Evolutionary conservation across 345 rosid genomes (phyloP).

Genomic region (Dipteronia sinensis): DNA sequence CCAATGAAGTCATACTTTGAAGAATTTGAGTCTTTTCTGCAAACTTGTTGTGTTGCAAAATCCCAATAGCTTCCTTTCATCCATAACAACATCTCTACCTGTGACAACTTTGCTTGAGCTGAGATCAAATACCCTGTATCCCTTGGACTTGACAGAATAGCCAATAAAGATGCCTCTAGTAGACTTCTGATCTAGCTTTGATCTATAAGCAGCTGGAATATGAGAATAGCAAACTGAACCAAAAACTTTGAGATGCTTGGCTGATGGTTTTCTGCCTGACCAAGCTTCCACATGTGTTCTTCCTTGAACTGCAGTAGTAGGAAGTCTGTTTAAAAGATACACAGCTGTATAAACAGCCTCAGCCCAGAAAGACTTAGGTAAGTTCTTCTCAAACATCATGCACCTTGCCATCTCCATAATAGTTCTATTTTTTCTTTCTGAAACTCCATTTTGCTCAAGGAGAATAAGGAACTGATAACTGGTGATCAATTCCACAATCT

Average conservation of each 20-base stretch:
- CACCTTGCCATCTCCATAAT: too few relatives aligned
- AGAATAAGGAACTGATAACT: neutral
- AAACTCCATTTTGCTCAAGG: neutral
- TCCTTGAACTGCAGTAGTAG: neutral
- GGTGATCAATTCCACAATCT: neutral
- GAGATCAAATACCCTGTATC: neutral
- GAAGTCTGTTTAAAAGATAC: neutral
- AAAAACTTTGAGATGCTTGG: neutral
- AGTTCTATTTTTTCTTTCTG: too few relatives aligned
- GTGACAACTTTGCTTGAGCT: neutral
- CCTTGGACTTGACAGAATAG: neutral
- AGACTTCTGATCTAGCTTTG: neutral
- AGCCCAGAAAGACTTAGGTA: neutral
- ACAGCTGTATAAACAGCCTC: neutral
- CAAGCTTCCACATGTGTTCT: neutral
- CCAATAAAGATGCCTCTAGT: too few relatives aligned
- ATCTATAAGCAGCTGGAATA: neutral
- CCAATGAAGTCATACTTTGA: too few relatives aligned
- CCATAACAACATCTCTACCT: neutral
- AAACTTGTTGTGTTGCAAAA: neutral
- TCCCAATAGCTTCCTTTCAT: neutral
- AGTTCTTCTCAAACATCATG: too few relatives aligned
- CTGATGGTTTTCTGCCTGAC: neutral
- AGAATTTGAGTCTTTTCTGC: too few relatives aligned
- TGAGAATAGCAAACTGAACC: neutral